Evolutionary conservation across 192 early-diverging fungal species (phyloP), one percentile per base, ranked within the genome.

Genomic region (Rhizoclosmatium globosum): DNA sequence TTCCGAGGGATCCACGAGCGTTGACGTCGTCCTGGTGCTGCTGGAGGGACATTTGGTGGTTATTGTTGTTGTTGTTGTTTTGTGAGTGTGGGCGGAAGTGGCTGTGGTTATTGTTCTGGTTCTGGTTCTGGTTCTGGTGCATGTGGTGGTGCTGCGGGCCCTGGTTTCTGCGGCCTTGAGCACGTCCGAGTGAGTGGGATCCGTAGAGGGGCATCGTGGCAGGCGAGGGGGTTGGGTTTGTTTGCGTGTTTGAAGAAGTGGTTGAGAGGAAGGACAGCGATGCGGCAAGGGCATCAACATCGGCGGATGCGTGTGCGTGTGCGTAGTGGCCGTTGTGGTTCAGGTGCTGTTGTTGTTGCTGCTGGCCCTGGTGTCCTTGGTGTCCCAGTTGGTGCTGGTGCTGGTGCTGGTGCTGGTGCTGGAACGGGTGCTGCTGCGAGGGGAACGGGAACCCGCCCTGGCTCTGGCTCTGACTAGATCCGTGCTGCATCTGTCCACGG

Each of bases 21-120:
- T 64, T 64, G 42, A 60, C 58, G 56, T 59, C 72, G 44, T 62
- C 43, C 72, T 74, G 72, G 3, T 19, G 70, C 15, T 19, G 72
- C 44, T 62, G 72, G 23, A 60, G 44, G 4, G 61, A 59, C 39
- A 41, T 44, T 21, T 71, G 47, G 47, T 71, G 69, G 47, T 47
- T 44, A 4, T 45, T 68, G 23, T 68, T 13, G 67, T 31, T 68
- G 31, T 57, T 53, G 38, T 17, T 31, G 31, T 31, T 31, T 31
- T 31, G 31, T 31, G 31, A 31, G 31, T 31, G 31, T 31, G 42
- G 68, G 42, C 47, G 68, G 41, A n/a, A 45, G 15, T 69, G 68
- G 42, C n/a, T 42, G 21, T 7, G 23, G 62, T 39, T 6, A 21
- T 64, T 64, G 70, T 41, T 50, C 44, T 57, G 70, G 53, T 57